phyloP scores from a whole-genome alignment of 1,284 basidiomycete genomes.

The Microbotryum silenes-acaulis region DNA sequence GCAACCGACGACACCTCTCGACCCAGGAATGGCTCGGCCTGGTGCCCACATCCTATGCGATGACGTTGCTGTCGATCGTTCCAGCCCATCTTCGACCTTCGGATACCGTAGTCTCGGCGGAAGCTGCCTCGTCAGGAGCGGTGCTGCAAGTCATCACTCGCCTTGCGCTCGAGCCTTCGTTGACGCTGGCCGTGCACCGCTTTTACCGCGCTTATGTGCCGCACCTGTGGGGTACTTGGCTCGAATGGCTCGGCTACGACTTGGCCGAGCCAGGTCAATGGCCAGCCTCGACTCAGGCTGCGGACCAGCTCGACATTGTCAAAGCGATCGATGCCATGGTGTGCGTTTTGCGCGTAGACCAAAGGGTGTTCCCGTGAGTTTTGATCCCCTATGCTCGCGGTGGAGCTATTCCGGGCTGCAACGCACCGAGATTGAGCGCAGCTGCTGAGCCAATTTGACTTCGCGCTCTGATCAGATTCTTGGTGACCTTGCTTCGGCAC shows the following conservation, averaged over 20 bases:
- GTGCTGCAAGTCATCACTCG: constrained; percentile 34
- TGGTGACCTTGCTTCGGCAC: constrained; percentile 21
- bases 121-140: background rate
- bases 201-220: constrained; percentile 37
- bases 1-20: constrained; percentile 1
- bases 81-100: constrained; percentile 1
- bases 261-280: constrained; percentile 13
- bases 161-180: constrained; percentile 34
- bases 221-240: constrained; percentile 35
- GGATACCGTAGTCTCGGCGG: constrained; percentile 4
- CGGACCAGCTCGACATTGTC: constrained; percentile 18
- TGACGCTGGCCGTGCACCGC: constrained; percentile 34
- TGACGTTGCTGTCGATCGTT: constrained; percentile 14
- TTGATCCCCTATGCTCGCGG: background rate
- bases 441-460: background rate
- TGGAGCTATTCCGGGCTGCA: background rate
- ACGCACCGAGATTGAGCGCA: background rate
- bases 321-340: constrained; percentile 33
- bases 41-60: constrained; percentile 18
- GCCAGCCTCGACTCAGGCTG: constrained; percentile 12
- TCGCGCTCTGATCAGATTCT: constrained; percentile 13
- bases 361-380: constrained; percentile 36
- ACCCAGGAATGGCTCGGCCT: constrained; percentile 10
- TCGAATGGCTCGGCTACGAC: constrained; percentile 30
- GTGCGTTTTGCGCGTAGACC: constrained; percentile 33